These are phyloP conservation scores for Pseudocercospora musae DNA, from an alignment of 2,329 filamentous ascomycete species.

Conservation along the genomic window DNA sequence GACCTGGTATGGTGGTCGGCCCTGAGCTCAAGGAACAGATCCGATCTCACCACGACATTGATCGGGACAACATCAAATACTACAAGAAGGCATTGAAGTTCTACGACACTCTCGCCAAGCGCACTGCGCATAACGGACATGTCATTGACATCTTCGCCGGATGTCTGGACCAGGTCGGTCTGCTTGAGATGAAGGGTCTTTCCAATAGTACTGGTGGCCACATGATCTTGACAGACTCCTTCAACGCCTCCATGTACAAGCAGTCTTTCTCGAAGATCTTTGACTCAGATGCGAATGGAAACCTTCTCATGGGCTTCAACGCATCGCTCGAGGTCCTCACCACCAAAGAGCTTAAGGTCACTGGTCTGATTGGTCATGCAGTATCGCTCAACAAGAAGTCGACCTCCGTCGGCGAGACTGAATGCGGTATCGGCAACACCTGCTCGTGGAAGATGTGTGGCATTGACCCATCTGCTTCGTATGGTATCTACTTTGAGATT, in stretches of 20 bases:
- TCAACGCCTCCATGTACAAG: slow-evolving; percentile 98
- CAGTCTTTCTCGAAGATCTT: slow-evolving; percentile 97
- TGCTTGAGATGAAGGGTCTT: slow-evolving; percentile 96
- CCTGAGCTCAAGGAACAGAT: slow-evolving; percentile 95
- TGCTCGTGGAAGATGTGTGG: slow-evolving; percentile 99
- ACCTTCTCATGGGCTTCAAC: slow-evolving; percentile 97
- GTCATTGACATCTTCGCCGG: slow-evolving; percentile 97
- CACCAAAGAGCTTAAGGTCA: slow-evolving; percentile 97
- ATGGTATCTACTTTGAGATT: slow-evolving; percentile 97
- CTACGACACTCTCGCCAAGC: slow-evolving; percentile 90
- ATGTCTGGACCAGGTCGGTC: slow-evolving; percentile 92
- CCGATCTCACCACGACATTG: slow-evolving; percentile 96
- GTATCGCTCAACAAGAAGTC: slow-evolving; percentile 98
- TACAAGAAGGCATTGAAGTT: slow-evolving; percentile 99
- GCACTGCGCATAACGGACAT: slow-evolving; percentile 93
- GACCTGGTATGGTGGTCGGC: slow-evolving; percentile 93
- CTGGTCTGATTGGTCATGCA: slow-evolving; percentile 92
- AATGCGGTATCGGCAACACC: slow-evolving; percentile 97
- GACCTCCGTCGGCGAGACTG: slow-evolving; percentile 91
- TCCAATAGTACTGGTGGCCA: slow-evolving; percentile 95
- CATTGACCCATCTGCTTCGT: slow-evolving; percentile 89
- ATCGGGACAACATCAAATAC: slow-evolving; percentile 98
- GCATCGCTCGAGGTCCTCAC: slow-evolving; percentile 92
- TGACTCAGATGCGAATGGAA: slow-evolving; percentile 92
- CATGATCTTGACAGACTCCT: slow-evolving; percentile 97